These are phyloP conservation scores for Colletotrichum sp. DNA, from an alignment of 2,329 filamentous ascomycete species.

Conservation along the genomic window DNA sequence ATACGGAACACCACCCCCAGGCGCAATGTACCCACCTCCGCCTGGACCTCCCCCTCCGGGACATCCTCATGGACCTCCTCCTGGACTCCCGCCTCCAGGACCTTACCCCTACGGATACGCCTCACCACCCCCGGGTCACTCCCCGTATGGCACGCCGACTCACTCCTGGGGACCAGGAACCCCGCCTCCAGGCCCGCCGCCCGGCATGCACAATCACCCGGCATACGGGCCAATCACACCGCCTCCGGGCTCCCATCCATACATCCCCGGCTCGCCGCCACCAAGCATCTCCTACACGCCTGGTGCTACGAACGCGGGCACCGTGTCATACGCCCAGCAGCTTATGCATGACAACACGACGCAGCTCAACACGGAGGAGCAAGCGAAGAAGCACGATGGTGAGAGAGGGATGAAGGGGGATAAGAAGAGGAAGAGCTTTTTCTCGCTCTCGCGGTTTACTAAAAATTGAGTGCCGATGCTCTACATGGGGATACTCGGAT, in stretches of 20 bases:
- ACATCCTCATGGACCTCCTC: slow-evolving; percentile 15
- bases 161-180: background rate
- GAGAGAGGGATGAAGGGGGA: background rate
- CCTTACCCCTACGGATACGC: background rate
- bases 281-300: background rate
- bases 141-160: background rate
- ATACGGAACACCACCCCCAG: slow-evolving; percentile 22
- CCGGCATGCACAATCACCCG: background rate
- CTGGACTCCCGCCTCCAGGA: background rate
- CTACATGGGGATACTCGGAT: no score
- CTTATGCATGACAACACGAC: slow-evolving; percentile 61
- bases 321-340: slow-evolving; percentile 53
- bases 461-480: background rate
- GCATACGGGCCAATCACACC: background rate
- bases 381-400: slow-evolving; percentile 25
- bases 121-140: background rate
- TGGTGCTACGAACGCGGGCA: slow-evolving; percentile 32
- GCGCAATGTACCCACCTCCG: background rate
- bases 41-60: background rate
- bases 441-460: background rate
- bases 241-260: background rate
- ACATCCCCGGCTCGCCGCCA: background rate
- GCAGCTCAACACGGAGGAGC: slow-evolving; percentile 49
- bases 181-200: background rate
- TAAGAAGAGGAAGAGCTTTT: slow-evolving; percentile 6